Conservation (phyloP, 768 basidiomycete genomes). For the Lepiota venenata region DNA sequence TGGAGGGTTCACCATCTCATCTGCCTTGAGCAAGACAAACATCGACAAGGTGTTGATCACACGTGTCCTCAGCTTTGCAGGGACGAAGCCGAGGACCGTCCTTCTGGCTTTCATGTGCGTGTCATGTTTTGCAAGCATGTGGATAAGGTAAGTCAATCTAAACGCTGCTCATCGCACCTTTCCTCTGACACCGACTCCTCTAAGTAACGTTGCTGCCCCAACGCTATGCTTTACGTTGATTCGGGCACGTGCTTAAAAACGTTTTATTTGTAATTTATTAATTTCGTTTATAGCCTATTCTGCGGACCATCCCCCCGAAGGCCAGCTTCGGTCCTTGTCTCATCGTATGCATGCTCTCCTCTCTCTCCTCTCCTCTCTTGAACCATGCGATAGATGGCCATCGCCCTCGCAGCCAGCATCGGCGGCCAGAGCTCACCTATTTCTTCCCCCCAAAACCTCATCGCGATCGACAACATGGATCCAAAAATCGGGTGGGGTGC, state of each 20-base stretch:
- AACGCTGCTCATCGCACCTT: slow-evolving; percentile 1
- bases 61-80: slow-evolving; percentile 85
- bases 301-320: slow-evolving; percentile 84
- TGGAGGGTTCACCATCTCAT: slow-evolving; percentile 96
- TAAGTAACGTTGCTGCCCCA: slow-evolving; percentile 91
- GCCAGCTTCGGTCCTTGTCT: slow-evolving; percentile 87
- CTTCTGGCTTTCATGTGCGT: slow-evolving; percentile 94
- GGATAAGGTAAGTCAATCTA: slow-evolving; percentile 71
- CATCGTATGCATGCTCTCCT: slow-evolving; percentile 57
- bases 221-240: slow-evolving; percentile 96
- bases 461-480: slow-evolving; percentile 87
- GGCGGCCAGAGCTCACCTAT: slow-evolving; percentile 98
- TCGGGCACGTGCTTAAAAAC: slow-evolving; percentile 56
- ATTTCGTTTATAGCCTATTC: slow-evolving; percentile 66
- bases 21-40: slow-evolving; percentile 92
- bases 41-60: slow-evolving; percentile 93
- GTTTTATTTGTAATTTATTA: background rate
- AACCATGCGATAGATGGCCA: slow-evolving; percentile 65
- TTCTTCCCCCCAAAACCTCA: slow-evolving; percentile 96
- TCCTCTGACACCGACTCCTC: slow-evolving; percentile 7
- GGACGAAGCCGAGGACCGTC: slow-evolving; percentile 81
- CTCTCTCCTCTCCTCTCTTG: background rate
- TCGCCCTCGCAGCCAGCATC: slow-evolving; percentile 97
- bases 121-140: slow-evolving; percentile 98
- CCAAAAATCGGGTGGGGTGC: slow-evolving; percentile 80